A percentile compares a stretch with the other conserved stretches of the same genome.
Evolutionary conservation across 352 stramenopile genomes (phyloP).

Genomic region (Phytophthora macrochlamydospora): DNA sequence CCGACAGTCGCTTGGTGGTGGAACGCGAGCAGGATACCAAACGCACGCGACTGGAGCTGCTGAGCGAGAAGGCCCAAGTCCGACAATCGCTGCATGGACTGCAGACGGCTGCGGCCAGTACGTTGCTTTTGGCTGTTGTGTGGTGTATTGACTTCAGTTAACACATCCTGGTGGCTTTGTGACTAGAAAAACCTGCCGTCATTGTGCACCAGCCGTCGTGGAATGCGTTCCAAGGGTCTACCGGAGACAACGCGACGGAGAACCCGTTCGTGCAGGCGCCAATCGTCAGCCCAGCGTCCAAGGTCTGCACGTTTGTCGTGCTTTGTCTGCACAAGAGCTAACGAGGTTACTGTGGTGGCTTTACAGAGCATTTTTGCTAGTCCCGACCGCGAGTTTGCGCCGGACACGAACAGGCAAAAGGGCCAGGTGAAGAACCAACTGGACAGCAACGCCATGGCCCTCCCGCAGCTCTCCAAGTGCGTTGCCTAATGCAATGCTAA

Average conservation of each 20-base stretch:
- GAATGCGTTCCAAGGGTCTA: conserved; percentile 58
- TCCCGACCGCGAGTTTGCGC: conserved; percentile 40
- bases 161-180: neutral
- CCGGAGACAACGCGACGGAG: conserved; percentile 43
- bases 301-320: conserved; percentile 21
- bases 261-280: conserved; percentile 60
- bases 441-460: conserved; percentile 38
- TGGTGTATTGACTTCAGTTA: conserved; percentile 9
- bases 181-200: conserved; percentile 44
- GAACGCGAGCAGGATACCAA: conserved; percentile 62
- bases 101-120: conserved; percentile 49
- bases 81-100: conserved; percentile 62
- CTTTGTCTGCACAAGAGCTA: neutral
- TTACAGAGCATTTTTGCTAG: conserved; percentile 38
- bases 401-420: conserved; percentile 40
- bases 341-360: neutral
- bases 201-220: conserved; percentile 52
- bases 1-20: conserved; percentile 55
- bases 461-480: conserved; percentile 51
- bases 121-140: conserved; percentile 4
- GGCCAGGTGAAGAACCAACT: conserved; percentile 47
- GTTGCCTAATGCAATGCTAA: neutral
- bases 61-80: conserved; percentile 66
- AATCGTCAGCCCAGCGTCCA: conserved; percentile 33
- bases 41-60: conserved; percentile 51